Base-by-base conservation (phyloP, 2,329 filamentous ascomycete species). In the Coniochaeta prunicola region DNA sequence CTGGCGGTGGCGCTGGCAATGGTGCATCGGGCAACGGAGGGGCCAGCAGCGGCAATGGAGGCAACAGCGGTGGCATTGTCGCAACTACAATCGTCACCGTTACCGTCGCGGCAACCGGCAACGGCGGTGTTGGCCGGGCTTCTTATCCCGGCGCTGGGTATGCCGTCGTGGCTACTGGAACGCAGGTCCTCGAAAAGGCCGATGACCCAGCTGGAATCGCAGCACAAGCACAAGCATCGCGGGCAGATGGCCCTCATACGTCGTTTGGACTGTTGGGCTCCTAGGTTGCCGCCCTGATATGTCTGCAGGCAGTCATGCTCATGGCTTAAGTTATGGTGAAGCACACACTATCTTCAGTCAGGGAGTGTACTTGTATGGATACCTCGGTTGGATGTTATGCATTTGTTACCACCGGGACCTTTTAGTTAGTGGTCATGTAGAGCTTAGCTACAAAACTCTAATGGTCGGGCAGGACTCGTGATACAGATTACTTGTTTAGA, bases 31-130 rank as follows among this genome's bases (percentile, higher is more conserved):
- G 57, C 8, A 58, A 40, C 21, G 57, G 57, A 36, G 33, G 33
- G 21, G 57, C n/a, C 36, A 45, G 34, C 38, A 48, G 48, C 30
- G 55, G 48, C 34, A 62, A 53, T 48, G 57, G 58, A 50, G 60
- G 56, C n/a, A 55, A 56, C 24, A 57, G 57, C 19, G 24, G 26
- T 33, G 57, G 57, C 33, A 36, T 33, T 34, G 45, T 26, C 31
- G 57, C 57, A 31, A 36, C 48, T 24, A 31, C 57, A 13, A 38
- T 58, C 21, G 30, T 36, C 1, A 55, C 53, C 3, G 53, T 55
- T n/a, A 55, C 53, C 4, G 48, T 54, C 15, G 34, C 12, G 2
- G 57, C 26, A 38, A 36, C 57, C 21, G 48, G 56, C 21, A 50
- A 33, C 30, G 56, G 56, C 31, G 40, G 31, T 24, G 30, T 17